Evolutionary conservation across 1,284 basidiomycete species (phyloP), one percentile per base, ranked within the genome.

Genomic region (Fomitopsis schrenkii): DNA sequence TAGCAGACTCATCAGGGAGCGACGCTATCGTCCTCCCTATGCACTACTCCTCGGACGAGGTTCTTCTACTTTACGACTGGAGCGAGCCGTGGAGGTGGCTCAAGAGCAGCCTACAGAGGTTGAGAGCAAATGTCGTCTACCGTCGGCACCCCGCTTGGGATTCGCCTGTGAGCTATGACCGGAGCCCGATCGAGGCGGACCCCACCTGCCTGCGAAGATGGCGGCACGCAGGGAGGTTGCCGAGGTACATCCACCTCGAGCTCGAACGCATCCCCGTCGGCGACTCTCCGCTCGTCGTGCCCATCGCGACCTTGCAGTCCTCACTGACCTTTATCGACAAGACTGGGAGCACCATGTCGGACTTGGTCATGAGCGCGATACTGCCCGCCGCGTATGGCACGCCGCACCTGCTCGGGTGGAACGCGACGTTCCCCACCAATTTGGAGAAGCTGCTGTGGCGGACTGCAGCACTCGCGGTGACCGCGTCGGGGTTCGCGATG

Each of bases 391-490:
- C 35, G 19, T 64, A 61, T 36, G 63, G 59, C 26, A 4, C 57
- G 9, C 57, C 60, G 3, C 63, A 61, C 35, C 44, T 64, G n/a
- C 15, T 57, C 22, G 60, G 48, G 6, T 57, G 53, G 46, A 57
- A 22, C 19, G 55, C 46, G 14, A 5, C 17, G 2, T 64, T 64
- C 48, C 28, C 57, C 22, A 59, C 57, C 5, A 7, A 8, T 5
- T 3, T 30, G 4, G 57, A 64, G 36, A 30, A 41, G 38, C 6
- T 17, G 10, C 15, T 64, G 14, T 64, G 63, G 60, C 60, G 50
- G 2, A 44, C 53, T 19, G 59, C 60, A 9, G 55, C 57, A 2
- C 26, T 60, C 28, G 28, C 19, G 6, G 44, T 46, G 19, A 26
- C 44, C 19, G 44, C n/a, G 6, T 22, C 44, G 19, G 44, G n/a